Base-by-base conservation (phyloP, 148 eudicot genomes). In the Bassia scoparia region DNA sequence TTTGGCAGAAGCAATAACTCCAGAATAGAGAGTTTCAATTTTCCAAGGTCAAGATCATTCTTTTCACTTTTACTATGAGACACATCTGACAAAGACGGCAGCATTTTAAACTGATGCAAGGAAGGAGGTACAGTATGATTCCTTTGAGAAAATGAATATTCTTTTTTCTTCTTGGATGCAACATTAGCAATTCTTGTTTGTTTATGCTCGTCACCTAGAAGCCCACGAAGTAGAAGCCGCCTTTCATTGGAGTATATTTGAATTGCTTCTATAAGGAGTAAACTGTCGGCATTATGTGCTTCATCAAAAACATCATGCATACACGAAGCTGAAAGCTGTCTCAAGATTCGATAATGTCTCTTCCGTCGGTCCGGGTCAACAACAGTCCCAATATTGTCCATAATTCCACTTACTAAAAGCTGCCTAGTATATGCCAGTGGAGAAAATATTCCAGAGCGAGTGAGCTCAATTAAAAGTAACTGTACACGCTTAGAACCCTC, bases 361-460 rank as follows among this genome's bases (percentile, higher is more conserved):
- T 77, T 90, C 69, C 74, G 79, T 70, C 84, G 76, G 38, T 77
- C 89, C 73, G 74, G 37, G 59, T 89, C 87, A 56, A 70, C 74
- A 52, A 44, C 55, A 79, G 86, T 76, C 31, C 84, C 93, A 83
- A 41, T 81, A 50, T 79, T 69, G 76, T 92, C 98, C 88, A 84
- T 87, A 46, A 90, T 81, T 70, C 96, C 99, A 81, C 99, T 87
- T 41, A 96, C 89, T 77, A 92, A 79, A 52, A 96, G 85, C 83
- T 96, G 94, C 79, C 97, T 86, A 76, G 84, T 92, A 75, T 96
- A 96, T 41, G 88, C 94, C 75, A 67, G 86, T 3, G 97, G 99
- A 62, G 86, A 87, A 76, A 96, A 96, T 41, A 92, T 86, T 37
- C 94, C 94, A 62, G 84, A 81, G 34, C 89, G 83, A 21, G 80